These are phyloP conservation scores for Plasmodium gonderi DNA, from an alignment of 169 alveolate species.

Conservation along the genomic window DNA sequence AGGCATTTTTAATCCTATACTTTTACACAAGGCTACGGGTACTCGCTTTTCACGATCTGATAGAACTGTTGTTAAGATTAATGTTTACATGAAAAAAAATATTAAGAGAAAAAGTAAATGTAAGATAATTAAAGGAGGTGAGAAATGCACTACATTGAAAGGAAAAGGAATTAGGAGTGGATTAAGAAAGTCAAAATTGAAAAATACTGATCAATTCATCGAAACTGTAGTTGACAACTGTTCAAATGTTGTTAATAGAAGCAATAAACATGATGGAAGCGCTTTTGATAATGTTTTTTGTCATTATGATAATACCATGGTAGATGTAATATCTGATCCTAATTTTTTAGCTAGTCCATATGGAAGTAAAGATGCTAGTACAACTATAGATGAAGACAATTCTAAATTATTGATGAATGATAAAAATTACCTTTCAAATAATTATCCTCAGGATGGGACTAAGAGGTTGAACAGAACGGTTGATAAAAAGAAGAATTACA, in stretches of 20 bases:
- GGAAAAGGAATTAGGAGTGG: background rate
- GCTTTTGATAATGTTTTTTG: background rate
- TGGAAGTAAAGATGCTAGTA: background rate
- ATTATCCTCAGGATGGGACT: background rate
- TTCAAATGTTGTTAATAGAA: background rate
- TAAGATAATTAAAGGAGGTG: background rate
- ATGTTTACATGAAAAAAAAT: slow-evolving; percentile 67
- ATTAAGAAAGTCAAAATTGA: background rate
- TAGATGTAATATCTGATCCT: background rate
- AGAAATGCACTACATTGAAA: background rate
- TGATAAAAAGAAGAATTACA: background rate
- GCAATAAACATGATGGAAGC: background rate
- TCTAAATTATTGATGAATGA: background rate
- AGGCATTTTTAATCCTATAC: slow-evolving; percentile 83
- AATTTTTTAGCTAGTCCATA: background rate
- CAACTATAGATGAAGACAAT: background rate
- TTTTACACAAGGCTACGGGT: slow-evolving; percentile 87
- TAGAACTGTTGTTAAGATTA: slow-evolving; percentile 54
- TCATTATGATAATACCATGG: background rate
- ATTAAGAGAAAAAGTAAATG: slow-evolving; percentile 2
- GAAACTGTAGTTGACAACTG: background rate
- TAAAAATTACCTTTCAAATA: background rate
- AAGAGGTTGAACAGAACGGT: background rate
- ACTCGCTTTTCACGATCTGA: slow-evolving; percentile 78
- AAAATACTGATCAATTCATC: background rate